Base-by-base conservation (phyloP, 805 yeast genomes). In the Yamadazyma nakazawae region DNA sequence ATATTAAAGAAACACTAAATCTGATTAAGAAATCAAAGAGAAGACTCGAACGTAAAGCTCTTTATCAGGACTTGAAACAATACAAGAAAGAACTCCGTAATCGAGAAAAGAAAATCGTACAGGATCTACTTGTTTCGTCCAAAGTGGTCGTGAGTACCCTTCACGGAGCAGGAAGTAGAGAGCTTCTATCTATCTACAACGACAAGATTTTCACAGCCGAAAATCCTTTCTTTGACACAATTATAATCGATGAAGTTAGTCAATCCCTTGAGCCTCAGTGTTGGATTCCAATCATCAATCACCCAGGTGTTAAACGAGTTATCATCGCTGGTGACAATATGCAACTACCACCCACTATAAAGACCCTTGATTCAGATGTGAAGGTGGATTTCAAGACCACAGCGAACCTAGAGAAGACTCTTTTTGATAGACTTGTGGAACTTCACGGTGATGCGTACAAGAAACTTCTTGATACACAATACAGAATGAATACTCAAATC, bases 211-310 rank as follows among this genome's bases (percentile, higher is more conserved):
- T 49, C 2, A 46, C 48, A 7, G 38, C 34, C 7, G 65, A 62
- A 2, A 61, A 63, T 24, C 68, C 72, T 2, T 59, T 82, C 11
- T 88, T 92, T 58, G 88, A 88, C 53, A 81, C 96, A 0, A 72
- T 92, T 28, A 86, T 94, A 11, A 91, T 92, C 31, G 99, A 92
- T 66, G 99, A 92, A 64, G 97, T 92, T 0, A 89, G 97, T 0
- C 99, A 92, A 63, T 78, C 97, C 10, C 66, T 92, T 45, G 97
- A 92, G 58, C 96, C 97, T 1, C 96, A 92, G 54, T 90, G 97
- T 58, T 91, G 97, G 97, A 90, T 92, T 19, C 97, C 99, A 0
- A 50, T 94, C 6, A 72, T 89, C 3, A 76, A 78, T 34, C 92
- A 87, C 56, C 65, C 75, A 12, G 75, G 80, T 8, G 18, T 80